Base-by-base conservation (phyloP, 2,329 filamentous ascomycete species). In the Botrytis galanthina region DNA sequence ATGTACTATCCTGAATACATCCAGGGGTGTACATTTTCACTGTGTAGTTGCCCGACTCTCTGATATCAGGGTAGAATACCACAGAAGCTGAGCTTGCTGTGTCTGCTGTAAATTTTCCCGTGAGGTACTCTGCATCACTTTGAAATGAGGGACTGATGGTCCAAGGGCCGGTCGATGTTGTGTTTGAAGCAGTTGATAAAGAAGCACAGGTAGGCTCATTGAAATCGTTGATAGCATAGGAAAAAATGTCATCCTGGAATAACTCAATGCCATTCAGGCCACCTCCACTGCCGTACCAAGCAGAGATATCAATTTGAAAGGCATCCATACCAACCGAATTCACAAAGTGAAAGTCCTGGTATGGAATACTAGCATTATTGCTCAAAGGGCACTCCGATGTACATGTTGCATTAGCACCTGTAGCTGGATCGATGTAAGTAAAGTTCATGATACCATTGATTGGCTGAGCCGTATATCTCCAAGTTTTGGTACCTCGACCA, bases 401-500 rank as follows among this genome's bases (percentile, higher is more conserved):
- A 83, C 96, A 99, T 73, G 88, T 90, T 44, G 85, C 83, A 72
- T 91, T 91, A 69, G 88, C 84, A 39, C 92, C 92, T 2, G 89
- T 92, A 57, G 81, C 84, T 37, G 92, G 91, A 79, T 98, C 94
- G 76, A 91, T 90, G 78, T 96, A 98, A 54, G 94, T 97, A 80
- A 99, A 87, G 83, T 98, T 98, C 90, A 99, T 93, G 81, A 99
- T 98, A 70, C 96, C 96, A 75, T 93, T 91, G 79, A 95, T 89
- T 8, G 95, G 95, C 74, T 95, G 85, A 29, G 94, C 93, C 35
- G 93, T 93, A 80, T 94, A 97, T 73, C 94, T 90, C 84, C 93
- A 99, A 0, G 92, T 93, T 84, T 93, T 93, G 44, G 95, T 97
- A 44, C 96, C 95, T 76, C 94, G 91, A 70, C 93, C 94, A 78